Conservation (phyloP, 441 rosid genomes). For the Manihot esculenta region DNA sequence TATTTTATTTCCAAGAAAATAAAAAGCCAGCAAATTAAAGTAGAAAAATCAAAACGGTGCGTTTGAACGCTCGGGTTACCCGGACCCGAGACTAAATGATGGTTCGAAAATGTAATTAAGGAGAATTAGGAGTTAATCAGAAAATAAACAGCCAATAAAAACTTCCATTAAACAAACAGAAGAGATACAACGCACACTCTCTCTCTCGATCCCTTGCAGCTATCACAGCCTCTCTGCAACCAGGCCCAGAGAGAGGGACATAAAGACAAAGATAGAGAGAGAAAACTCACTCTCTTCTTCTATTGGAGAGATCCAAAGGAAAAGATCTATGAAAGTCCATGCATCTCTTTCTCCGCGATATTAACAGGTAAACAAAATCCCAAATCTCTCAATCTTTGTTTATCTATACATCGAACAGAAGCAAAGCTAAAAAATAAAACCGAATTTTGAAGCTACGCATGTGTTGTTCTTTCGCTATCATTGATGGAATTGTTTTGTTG, state of each 20-base stretch:
- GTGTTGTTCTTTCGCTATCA: conserved; percentile 22
- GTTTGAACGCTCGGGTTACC: too few species aligned
- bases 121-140: too few species aligned
- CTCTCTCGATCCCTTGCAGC: conserved; percentile 14
- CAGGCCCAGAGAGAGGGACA: conserved; percentile 19
- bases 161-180: background rate
- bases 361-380: conserved; percentile 23
- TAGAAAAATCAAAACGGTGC: too few species aligned
- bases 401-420: background rate
- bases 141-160: background rate
- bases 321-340: background rate
- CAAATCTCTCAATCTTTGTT: background rate
- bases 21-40: too few species aligned
- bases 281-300: background rate
- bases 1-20: too few species aligned
- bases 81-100: too few species aligned
- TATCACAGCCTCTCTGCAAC: conserved; percentile 12
- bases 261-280: conserved; percentile 11
- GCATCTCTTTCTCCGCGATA: background rate
- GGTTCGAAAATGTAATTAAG: too few species aligned
- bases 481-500: conserved; percentile 10
- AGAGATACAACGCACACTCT: background rate
- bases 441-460: conserved; percentile 13
- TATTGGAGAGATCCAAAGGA: background rate
- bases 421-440: background rate